These are phyloP conservation scores for Boletellus sp. DNA, from an alignment of 768 basidiomycete genomes.

Conservation along the genomic window DNA sequence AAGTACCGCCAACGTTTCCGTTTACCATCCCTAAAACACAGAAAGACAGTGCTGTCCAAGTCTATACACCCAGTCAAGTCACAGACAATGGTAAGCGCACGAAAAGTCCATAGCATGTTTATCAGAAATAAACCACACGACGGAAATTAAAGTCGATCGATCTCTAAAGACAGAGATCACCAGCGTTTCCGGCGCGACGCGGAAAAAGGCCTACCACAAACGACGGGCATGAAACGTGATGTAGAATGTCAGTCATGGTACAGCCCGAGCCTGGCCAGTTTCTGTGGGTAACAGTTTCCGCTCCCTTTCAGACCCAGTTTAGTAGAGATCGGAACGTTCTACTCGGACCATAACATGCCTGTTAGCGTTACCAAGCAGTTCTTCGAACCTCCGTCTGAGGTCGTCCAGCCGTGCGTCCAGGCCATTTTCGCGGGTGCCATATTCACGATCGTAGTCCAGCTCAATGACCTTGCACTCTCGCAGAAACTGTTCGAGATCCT, in stretches of 20 bases:
- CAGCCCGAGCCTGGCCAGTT: background rate
- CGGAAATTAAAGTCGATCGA: slow-evolving; percentile 96
- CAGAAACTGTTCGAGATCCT: slow-evolving; percentile 64
- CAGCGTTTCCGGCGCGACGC: too few relatives aligned
- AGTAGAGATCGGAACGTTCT: background rate
- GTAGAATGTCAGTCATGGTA: background rate
- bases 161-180: slow-evolving; percentile 54
- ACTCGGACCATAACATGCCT: slow-evolving; percentile 15
- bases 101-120: slow-evolving; percentile 97
- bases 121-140: slow-evolving; percentile 94
- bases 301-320: slow-evolving; percentile 10
- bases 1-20: background rate
- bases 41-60: slow-evolving; percentile 74
- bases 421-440: slow-evolving; percentile 4
- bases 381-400: slow-evolving; percentile 27
- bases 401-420: slow-evolving; percentile 6
- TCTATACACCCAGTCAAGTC: slow-evolving; percentile 35
- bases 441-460: slow-evolving; percentile 51
- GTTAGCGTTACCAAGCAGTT: slow-evolving; percentile 23
- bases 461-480: slow-evolving; percentile 57
- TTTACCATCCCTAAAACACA: slow-evolving; percentile 49
- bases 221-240: background rate
- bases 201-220: background rate
- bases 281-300: slow-evolving; percentile 20
- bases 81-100: slow-evolving; percentile 46